phyloP scores from a whole-genome alignment of 2,329 filamentous ascomycete species.

The Lecanosticta acicola region DNA sequence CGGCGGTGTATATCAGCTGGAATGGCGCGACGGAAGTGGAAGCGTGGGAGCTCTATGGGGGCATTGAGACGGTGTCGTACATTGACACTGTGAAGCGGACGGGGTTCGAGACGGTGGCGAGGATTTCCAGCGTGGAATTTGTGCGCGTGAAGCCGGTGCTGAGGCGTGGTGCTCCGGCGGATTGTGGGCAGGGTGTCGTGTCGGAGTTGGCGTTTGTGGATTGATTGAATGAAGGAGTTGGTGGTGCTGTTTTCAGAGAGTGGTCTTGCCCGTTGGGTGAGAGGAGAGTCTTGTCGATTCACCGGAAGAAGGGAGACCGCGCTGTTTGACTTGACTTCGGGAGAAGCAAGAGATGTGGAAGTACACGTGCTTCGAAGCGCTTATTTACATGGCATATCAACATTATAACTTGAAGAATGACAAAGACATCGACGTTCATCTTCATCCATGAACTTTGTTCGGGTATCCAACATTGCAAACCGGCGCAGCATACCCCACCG shows the following conservation, averaged over 20 bases:
- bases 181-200: constrained; percentile 8
- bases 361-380: too few species aligned
- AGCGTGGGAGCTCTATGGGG: constrained; percentile 36
- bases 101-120: constrained; percentile 19
- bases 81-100: constrained; percentile 14
- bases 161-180: constrained; percentile 2
- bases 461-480: constrained; percentile 35
- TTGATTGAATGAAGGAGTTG: background rate
- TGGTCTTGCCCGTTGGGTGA: too few species aligned
- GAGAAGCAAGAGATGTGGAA: too few species aligned
- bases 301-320: too few species aligned
- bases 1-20: constrained; percentile 46
- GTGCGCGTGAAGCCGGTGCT: constrained; percentile 14
- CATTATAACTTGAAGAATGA: background rate
- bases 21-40: constrained; percentile 43
- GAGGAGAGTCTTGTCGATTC: too few species aligned
- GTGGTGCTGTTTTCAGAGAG: too few species aligned
- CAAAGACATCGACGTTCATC: background rate
- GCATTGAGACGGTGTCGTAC: constrained; percentile 9
- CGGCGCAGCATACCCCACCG: constrained; percentile 37
- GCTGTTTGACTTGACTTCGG: too few species aligned
- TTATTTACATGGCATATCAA: background rate
- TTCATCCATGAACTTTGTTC: constrained; percentile 24
- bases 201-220: constrained; percentile 10
- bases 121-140: constrained; percentile 13